These are phyloP conservation scores for Scedosporium apiospermum DNA, from an alignment of 2,329 filamentous ascomycete genomes.

Conservation along the genomic window DNA sequence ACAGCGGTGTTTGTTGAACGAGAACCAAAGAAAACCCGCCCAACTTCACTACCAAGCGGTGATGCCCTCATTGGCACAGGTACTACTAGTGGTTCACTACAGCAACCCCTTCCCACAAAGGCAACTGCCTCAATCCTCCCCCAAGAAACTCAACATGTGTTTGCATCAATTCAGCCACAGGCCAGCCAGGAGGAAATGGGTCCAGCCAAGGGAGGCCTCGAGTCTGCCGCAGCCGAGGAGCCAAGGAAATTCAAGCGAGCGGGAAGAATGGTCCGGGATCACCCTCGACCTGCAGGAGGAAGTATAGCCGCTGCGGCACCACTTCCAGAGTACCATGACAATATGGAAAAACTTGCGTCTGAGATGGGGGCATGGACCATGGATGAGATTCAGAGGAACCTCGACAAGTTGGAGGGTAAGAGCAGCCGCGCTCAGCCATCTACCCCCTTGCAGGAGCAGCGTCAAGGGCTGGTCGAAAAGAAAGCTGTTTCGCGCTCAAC, in stretches of 20 bases:
- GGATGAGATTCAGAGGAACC: slow-evolving; percentile 44
- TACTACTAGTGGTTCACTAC: neutral
- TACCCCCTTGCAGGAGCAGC: neutral
- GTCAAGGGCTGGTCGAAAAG: neutral
- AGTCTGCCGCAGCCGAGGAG: neutral
- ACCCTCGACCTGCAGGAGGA: neutral
- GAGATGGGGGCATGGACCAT: slow-evolving; percentile 52
- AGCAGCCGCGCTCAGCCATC: slow-evolving; percentile 13
- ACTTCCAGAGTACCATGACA: slow-evolving; percentile 23
- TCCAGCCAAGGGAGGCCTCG: neutral
- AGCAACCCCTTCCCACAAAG: neutral
- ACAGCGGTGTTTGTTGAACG: slow-evolving; percentile 8
- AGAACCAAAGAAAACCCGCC: slow-evolving; percentile 3
- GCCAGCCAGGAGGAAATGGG: neutral
- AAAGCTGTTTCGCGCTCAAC: slow-evolving; percentile 12
- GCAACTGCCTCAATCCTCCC: too few species aligned
- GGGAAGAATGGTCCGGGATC: neutral
- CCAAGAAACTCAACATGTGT: too few species aligned
- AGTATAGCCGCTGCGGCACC: neutral
- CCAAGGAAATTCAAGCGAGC: slow-evolving; percentile 1
- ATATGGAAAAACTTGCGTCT: slow-evolving; percentile 40
- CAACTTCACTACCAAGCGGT: neutral
- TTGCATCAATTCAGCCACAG: neutral
- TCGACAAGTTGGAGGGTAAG: slow-evolving; percentile 33
- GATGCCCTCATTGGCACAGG: neutral